Evolutionary conservation across 192 early-diverging fungal species (phyloP).

Genomic region (Helicostylum pulchrum): DNA sequence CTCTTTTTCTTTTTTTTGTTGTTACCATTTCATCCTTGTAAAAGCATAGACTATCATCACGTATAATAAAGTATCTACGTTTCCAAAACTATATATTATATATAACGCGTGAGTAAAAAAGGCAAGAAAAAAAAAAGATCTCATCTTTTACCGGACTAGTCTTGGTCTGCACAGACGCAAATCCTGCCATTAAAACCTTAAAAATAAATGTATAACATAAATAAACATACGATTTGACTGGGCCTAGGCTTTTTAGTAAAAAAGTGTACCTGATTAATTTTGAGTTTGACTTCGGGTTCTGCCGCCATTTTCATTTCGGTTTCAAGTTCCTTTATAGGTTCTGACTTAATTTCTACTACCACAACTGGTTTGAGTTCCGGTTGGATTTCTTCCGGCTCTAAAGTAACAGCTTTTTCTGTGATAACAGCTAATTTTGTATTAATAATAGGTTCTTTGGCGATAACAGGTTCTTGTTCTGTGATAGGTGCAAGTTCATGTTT

Average conservation of each 20-base stretch:
- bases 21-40: constrained; percentile 47
- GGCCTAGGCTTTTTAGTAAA: too few species aligned
- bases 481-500: too few species aligned
- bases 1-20: not conserved
- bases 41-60: constrained; percentile 43
- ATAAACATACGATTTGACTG: too few species aligned
- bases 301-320: constrained; percentile 6
- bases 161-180: constrained; percentile 26
- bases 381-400: too few species aligned
- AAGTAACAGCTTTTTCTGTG: too few species aligned
- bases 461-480: too few species aligned
- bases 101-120: not conserved
- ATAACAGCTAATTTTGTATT: too few species aligned
- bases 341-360: too few species aligned
- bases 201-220: constrained; percentile 2
- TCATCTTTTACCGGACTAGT: constrained; percentile 24
- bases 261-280: too few species aligned
- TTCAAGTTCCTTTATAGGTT: constrained; percentile 34
- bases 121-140: not conserved
- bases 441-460: too few species aligned
- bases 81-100: constrained; percentile 53
- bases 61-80: constrained; percentile 56
- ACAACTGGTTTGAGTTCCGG: too few species aligned
- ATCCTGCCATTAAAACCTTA: constrained; percentile 29
- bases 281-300: too few species aligned